Evolutionary conservation across 331 rosid genomes (phyloP).

Genomic region (Malus hybrid): DNA sequence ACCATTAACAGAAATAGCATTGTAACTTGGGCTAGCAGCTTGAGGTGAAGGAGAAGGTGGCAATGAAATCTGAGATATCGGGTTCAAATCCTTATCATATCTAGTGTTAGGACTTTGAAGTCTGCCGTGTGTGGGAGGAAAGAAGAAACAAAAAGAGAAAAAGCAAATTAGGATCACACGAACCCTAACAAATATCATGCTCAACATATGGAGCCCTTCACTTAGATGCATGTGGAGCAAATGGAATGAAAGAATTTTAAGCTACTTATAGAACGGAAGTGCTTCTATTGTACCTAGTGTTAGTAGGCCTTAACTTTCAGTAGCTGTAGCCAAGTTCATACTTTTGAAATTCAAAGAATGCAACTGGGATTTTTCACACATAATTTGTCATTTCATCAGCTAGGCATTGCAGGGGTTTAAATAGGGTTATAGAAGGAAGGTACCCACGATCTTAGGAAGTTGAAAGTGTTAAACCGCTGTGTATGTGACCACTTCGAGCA

Average conservation of each 20-base stretch:
- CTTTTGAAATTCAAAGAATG: conserved; percentile 9
- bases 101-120: conserved; percentile 5
- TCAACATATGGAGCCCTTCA: conserved; percentile 1
- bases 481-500: conserved; percentile 25
- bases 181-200: conserved; percentile 1
- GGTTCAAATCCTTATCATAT: not conserved
- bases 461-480: not conserved
- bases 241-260: conserved; percentile 1
- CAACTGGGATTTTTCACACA: not conserved
- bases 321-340: conserved; percentile 7
- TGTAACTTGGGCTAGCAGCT: conserved; percentile 16
- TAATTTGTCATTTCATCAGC: conserved; percentile 8
- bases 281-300: not conserved
- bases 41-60: conserved; percentile 33
- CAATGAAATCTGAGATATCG: conserved; percentile 17
- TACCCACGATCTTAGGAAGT: conserved; percentile 14
- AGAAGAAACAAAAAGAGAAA: conserved; percentile 9
- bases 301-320: not conserved
- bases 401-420: conserved; percentile 14
- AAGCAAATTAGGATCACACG: conserved; percentile 2
- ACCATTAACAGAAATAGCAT: not conserved
- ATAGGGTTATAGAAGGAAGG: not conserved
- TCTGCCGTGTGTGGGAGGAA: conserved; percentile 21
- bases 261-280: conserved; percentile 15
- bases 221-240: not conserved